Evolutionary conservation across 2,329 filamentous ascomycete species (phyloP), one percentile per base, ranked within the genome.

Genomic region (Fusarium foetens): DNA sequence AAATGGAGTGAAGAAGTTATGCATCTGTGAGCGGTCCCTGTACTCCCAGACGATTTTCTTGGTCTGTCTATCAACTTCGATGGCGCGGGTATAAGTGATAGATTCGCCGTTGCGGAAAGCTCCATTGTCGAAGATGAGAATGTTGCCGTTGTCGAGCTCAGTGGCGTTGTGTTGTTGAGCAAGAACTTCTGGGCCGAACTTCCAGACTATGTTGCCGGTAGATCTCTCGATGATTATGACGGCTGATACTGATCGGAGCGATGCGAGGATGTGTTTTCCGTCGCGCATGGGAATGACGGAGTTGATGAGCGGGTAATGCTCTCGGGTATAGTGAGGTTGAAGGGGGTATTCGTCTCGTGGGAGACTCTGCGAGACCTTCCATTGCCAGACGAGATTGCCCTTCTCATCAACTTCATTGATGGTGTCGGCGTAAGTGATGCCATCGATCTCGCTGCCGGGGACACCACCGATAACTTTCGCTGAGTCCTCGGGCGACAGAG

Each of bases 271-370:
- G 14, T 79, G 76, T 14, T 77, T 78, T 0, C 77, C 76, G 3
- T 79, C 78, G 19, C 73, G 71, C 58, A 79, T 68, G 1, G 77
- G 76, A 1, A 77, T n/a, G 4, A 79, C 76, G 0, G 77, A 76
- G 63, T 79, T 79, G 66, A 79, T 79, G 1, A 79, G 75, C 1
- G 77, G 78, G 17, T 79, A 79, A 19, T 79, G 76, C n/a, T 79
- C 78, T 6, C 77, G 64, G 1, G 77, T 79, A 52, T 79, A 79
- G 43, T 79, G 78, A 16, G 77, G 48, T 41, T 79, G 78, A 1
- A 79, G 74, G 2, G 77, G 77, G 21, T 65, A 79, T 13, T 79
- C 72, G 3, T 72, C 73, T 8, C 78, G 69, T 0, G 77, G 75
- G 8, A 79, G 45, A 1, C 72, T 41, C 17, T 79, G 70, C 1